Conservation (phyloP, 495 filamentous ascomycete genomes). For the Aspergillus indologenus region DNA sequence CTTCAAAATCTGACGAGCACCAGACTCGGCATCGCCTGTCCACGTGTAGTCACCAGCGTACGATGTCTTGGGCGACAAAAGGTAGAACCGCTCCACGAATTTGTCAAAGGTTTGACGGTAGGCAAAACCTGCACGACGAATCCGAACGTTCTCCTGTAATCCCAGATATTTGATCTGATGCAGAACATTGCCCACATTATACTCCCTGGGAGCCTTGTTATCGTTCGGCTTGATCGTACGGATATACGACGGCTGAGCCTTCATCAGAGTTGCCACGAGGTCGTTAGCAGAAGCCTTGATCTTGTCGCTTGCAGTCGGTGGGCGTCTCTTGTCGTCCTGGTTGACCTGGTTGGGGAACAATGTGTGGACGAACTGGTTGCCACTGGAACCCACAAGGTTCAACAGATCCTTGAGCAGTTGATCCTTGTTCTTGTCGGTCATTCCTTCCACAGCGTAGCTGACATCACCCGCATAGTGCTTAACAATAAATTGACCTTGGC, state of each 20-base stretch:
- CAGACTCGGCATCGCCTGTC: conserved; percentile 80
- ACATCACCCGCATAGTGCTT: conserved; percentile 99
- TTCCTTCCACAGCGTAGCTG: conserved; percentile 89
- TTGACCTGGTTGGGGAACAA: conserved; percentile 94
- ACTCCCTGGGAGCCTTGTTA: conserved; percentile 92
- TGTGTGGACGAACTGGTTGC: conserved; percentile 78
- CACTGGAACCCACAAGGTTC: conserved; percentile 78
- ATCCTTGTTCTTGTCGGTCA: conserved; percentile 99
- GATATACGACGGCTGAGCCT: conserved; percentile 94
- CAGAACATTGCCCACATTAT: conserved; percentile 84
- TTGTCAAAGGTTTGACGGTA: conserved; percentile 98
- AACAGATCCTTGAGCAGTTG: conserved; percentile 92
- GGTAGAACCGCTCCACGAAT: conserved; percentile 95
- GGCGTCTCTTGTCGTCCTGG: conserved; percentile 90
- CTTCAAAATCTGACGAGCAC: conserved; percentile 90
- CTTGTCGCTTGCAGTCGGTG: conserved; percentile 94
- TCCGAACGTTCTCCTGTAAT: conserved; percentile 97
- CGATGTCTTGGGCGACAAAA: conserved; percentile 88
- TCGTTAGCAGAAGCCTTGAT: conserved; percentile 97
- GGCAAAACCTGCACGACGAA: conserved; percentile 93
- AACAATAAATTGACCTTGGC: conserved; percentile 95
- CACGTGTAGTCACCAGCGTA: conserved; percentile 98
- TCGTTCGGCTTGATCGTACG: conserved; percentile 99
- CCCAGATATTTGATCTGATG: conserved; percentile 99
- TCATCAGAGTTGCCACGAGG: conserved; percentile 93